These are phyloP conservation scores for Gardenia jasminoides DNA, from an alignment of 257 asterid genomes.

Conservation along the genomic window DNA sequence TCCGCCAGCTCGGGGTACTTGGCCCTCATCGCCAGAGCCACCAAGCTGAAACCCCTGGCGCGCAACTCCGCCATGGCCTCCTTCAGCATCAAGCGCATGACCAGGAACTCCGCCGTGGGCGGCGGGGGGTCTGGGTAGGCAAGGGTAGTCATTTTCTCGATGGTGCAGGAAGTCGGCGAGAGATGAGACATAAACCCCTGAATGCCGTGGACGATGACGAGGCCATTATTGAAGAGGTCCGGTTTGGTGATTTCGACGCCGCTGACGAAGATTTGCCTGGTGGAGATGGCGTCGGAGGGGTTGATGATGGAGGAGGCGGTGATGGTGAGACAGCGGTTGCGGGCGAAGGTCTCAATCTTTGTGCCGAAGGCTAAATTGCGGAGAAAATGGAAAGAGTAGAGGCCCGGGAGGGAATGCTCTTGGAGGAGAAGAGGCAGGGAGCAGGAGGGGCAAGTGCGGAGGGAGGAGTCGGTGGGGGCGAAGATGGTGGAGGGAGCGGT, in stretches of 20 bases:
- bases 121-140: constrained; percentile 48
- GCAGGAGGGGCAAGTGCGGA: constrained; percentile 73
- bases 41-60: constrained; percentile 48
- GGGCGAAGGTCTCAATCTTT: constrained; percentile 50
- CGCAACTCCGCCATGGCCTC: constrained; percentile 63
- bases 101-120: constrained; percentile 30
- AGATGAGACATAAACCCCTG: constrained; percentile 64
- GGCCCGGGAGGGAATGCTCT: background rate
- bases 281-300: constrained; percentile 16
- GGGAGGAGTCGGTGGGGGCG: constrained; percentile 62
- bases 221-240: constrained; percentile 71
- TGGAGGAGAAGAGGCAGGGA: constrained; percentile 61
- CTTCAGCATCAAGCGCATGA: constrained; percentile 50
- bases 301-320: background rate
- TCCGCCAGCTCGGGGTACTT: constrained; percentile 47
- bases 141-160: constrained; percentile 55
- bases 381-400: background rate
- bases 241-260: constrained; percentile 60
- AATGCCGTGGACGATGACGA: constrained; percentile 54
- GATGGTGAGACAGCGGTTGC: constrained; percentile 17
- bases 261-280: constrained; percentile 48
- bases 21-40: constrained; percentile 62
- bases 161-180: constrained; percentile 62
- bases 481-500: constrained; percentile 63
- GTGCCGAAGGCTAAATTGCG: constrained; percentile 41